phyloP scores from a whole-genome alignment of 2,329 filamentous ascomycete species.

The Diplodia mutila region DNA sequence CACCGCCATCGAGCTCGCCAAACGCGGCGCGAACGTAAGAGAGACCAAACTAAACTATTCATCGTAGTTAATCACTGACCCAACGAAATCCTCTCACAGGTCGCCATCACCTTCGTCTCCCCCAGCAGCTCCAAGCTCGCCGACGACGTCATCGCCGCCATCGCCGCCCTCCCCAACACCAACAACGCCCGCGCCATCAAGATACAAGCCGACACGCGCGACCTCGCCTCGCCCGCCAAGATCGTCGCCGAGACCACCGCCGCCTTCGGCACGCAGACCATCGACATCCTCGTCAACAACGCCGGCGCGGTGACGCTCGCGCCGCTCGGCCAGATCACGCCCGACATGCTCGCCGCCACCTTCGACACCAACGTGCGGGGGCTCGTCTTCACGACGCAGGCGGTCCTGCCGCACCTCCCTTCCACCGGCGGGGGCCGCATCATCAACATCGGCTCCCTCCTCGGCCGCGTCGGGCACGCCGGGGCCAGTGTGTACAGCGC shows the following conservation, averaged over 20 bases:
- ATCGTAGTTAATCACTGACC: slow-evolving; percentile 63
- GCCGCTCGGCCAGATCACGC: slow-evolving; percentile 79
- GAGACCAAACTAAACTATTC: too few species aligned
- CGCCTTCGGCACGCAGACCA: slow-evolving; percentile 66
- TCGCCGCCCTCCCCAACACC: slow-evolving; percentile 29
- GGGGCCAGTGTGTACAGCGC: slow-evolving; percentile 92
- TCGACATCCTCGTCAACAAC: slow-evolving; percentile 94
- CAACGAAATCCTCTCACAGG: slow-evolving; percentile 71
- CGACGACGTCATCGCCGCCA: slow-evolving; percentile 40
- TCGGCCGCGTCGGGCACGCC: slow-evolving; percentile 80
- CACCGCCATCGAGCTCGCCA: slow-evolving; percentile 84
- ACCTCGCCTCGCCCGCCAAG: slow-evolving; percentile 83
- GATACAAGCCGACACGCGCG: slow-evolving; percentile 79
- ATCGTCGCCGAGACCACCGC: slow-evolving; percentile 43
- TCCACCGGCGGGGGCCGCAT: slow-evolving; percentile 75
- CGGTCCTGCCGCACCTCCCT: slow-evolving; percentile 77
- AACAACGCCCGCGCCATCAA: slow-evolving; percentile 60
- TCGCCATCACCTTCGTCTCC: slow-evolving; percentile 50
- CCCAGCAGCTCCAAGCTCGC: slow-evolving; percentile 41
- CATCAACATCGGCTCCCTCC: slow-evolving; percentile 92
- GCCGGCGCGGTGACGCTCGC: slow-evolving; percentile 90
- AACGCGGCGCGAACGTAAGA: slow-evolving; percentile 64
- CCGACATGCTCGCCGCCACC: slow-evolving; percentile 84
- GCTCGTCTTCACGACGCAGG: slow-evolving; percentile 95
- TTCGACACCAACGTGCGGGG: slow-evolving; percentile 92